Conservation (phyloP, 371 early-diverging fungal species). For the Lichtheimia hyalospora region DNA sequence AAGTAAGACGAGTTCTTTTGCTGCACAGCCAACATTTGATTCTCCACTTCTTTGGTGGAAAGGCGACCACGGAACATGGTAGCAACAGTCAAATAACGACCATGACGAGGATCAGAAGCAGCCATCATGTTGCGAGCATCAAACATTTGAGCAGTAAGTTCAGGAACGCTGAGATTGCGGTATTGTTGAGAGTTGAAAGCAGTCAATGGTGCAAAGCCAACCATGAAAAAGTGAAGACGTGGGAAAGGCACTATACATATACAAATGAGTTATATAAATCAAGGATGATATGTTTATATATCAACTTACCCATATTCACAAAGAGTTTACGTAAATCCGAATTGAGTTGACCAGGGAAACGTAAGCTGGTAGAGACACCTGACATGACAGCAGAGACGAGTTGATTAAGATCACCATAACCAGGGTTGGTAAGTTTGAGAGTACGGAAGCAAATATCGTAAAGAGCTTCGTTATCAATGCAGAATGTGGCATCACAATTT, state of each 20-base stretch:
- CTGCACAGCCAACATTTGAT: constrained; percentile 97
- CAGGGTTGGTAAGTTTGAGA: constrained; percentile 79
- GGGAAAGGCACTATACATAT: constrained; percentile 89
- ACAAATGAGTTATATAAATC: not conserved
- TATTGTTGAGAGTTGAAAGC: constrained; percentile 88
- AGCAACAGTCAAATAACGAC: constrained; percentile 97
- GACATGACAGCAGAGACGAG: constrained; percentile 89
- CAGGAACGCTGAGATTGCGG: constrained; percentile 91
- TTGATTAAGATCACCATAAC: constrained; percentile 82
- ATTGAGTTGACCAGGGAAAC: constrained; percentile 99
- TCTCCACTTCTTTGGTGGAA: constrained; percentile 99
- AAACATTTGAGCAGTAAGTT: constrained; percentile 98
- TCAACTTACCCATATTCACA: constrained; percentile 87
- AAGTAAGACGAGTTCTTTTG: constrained; percentile 96
- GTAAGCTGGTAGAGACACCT: constrained; percentile 96
- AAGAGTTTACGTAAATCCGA: constrained; percentile 97
- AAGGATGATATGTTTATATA: not conserved
- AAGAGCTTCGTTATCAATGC: constrained; percentile 98
- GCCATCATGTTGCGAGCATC: constrained; percentile 99
- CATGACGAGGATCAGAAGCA: constrained; percentile 97
- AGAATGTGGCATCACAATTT: constrained; percentile 96
- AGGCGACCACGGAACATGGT: constrained; percentile 99
- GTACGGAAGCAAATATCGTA: constrained; percentile 90
- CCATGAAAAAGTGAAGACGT: constrained; percentile 99
- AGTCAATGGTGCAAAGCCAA: constrained; percentile 97